Base-by-base conservation (phyloP, 257 asterid genomes). In the Forsythia viridissima region DNA sequence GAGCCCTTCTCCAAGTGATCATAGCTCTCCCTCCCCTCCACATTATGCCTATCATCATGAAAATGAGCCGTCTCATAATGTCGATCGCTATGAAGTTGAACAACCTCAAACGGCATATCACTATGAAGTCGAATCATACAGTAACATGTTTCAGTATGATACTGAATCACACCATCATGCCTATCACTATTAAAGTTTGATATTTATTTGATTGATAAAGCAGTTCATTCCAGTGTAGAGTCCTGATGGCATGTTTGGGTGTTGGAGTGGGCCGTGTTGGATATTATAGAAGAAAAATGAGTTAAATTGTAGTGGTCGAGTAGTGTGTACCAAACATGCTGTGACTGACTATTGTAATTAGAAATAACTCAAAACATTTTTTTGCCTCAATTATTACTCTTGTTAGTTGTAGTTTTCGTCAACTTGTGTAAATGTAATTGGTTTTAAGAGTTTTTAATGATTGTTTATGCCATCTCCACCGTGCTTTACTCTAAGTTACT, bases 81-180 rank as follows among this genome's bases (percentile, higher is more conserved):
- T 88, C 73, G 84, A 89, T 73, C 92, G 80, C 88, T 85, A 88
- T 24, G 93, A 94, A 80, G 79, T 82, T 24, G 90, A 82, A 52
- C 81, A 82, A 12, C 82, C 90, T 43, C 86, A 81, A 5, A 71
- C 85, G 38, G 63, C 75, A 15, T 84, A 83, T 68, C 89, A 84
- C 88, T 85, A 89, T 24, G 94, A 83, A 70, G 55, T 77, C 70
- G 88, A 89, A 71, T 76, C 89, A 1, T 36, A 63, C 12, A 34
- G 41, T 39, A 59, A 61, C 48, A 37, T 81, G 52, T 76, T 80
- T 84, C 78, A 63, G 61, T 78, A 83, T 5, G 81, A 79, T 36
- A 38, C 41, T 4, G 83, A 76, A 82, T 85, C 87, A 30, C 86
- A 83, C 41, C 84, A 86, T 74, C 87, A 84, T 51, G 86, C 70